phyloP scores from a whole-genome alignment of 2,329 filamentous ascomycete species.

The Apiospora phragmitis region DNA sequence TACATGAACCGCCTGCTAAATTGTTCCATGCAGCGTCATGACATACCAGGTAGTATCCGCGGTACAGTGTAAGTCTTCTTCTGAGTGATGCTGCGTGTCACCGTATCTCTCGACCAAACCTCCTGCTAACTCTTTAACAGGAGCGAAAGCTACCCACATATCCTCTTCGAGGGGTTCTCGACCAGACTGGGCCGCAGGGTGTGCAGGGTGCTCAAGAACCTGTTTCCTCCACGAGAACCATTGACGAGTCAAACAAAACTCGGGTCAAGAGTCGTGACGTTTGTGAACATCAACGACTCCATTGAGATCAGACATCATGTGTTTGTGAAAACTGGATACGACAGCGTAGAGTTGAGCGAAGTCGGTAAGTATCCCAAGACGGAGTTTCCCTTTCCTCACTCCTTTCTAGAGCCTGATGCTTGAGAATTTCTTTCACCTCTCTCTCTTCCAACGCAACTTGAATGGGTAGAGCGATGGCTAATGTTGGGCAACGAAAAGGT shows the following conservation, averaged over 20 bases:
- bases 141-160: conserved; percentile 84
- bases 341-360: conserved; percentile 85
- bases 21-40: conserved; percentile 56
- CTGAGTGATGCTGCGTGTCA: no score
- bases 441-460: not conserved
- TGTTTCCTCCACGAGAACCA: conserved; percentile 87
- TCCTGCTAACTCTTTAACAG: not conserved
- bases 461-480: not conserved
- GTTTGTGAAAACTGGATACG: conserved; percentile 89
- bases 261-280: conserved; percentile 86
- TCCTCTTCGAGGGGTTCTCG: conserved; percentile 76
- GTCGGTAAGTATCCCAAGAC: conserved; percentile 55
- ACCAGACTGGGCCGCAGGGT: conserved; percentile 54
- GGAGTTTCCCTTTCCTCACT: not conserved
- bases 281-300: conserved; percentile 88
- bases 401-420: no score
- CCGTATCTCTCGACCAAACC: not conserved
- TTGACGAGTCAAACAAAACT: conserved; percentile 71
- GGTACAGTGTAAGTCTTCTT: conserved; percentile 68
- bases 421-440: not conserved
- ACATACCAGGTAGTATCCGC: conserved; percentile 84
- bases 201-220: conserved; percentile 87
- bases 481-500: not conserved
- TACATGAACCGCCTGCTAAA: not conserved
- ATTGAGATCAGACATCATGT: conserved; percentile 94